phyloP scores from a whole-genome alignment of 2,329 filamentous ascomycete genomes.

The Clarireedia paspali region DNA sequence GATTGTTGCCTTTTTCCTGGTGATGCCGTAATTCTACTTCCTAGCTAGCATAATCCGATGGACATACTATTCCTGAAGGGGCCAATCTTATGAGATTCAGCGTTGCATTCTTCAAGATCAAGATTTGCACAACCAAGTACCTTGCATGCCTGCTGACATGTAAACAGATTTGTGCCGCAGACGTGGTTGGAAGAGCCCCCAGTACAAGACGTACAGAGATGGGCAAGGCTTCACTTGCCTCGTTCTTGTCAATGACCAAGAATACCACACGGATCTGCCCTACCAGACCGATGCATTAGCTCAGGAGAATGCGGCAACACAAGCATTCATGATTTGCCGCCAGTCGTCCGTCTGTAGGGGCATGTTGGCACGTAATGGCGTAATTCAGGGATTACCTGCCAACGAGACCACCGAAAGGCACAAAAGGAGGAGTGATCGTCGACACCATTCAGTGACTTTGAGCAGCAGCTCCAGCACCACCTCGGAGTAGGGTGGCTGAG shows the following conservation, averaged over 20 bases:
- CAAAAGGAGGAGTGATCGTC: constrained; percentile 23
- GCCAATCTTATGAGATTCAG: not conserved
- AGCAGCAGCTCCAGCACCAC: constrained; percentile 30
- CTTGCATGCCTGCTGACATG: constrained; percentile 21
- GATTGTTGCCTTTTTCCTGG: constrained; percentile 1
- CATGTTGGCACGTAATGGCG: constrained; percentile 67
- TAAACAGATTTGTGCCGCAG: constrained; percentile 81
- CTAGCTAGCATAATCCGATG: not conserved
- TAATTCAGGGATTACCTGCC: constrained; percentile 57
- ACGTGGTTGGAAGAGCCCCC: constrained; percentile 86
- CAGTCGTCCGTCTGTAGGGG: constrained; percentile 97
- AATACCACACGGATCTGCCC: constrained; percentile 85
- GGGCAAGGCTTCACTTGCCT: constrained; percentile 76
- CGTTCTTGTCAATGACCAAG: constrained; percentile 90
- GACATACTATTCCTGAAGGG: constrained; percentile 5
- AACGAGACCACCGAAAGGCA: constrained; percentile 28
- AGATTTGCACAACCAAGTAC: constrained; percentile 12
- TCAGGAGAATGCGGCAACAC: constrained; percentile 89
- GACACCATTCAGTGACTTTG: constrained; percentile 28
- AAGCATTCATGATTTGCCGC: constrained; percentile 93
- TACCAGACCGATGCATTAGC: constrained; percentile 78
- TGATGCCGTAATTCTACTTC: constrained; percentile 1
- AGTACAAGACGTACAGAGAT: constrained; percentile 75
- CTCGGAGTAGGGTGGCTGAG: constrained; percentile 23
- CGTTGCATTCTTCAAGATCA: constrained; percentile 1